Conservation (phyloP, 345 rosid genomes). For the Conringia planisiliqua region DNA sequence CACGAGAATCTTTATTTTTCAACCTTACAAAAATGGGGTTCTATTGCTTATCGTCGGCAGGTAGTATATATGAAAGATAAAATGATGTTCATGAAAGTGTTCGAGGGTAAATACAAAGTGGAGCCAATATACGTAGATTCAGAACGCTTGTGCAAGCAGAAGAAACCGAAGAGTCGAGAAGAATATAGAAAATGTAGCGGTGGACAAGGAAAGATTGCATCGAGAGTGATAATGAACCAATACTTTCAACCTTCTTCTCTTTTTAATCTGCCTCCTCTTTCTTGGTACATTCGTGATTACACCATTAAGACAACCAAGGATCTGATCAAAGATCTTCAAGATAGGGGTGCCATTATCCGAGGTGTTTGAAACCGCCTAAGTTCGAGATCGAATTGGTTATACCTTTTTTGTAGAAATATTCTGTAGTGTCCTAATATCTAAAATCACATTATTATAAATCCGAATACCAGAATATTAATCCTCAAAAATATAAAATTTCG, state of each 20-base stretch:
- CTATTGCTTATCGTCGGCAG: slow-evolving; percentile 18
- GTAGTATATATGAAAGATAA: slow-evolving; percentile 66
- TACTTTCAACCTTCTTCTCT: slow-evolving; percentile 60
- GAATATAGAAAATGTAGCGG: slow-evolving; percentile 60
- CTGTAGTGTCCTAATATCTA: too few relatives aligned
- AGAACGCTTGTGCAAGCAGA: slow-evolving; percentile 52
- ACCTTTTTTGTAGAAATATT: too few relatives aligned
- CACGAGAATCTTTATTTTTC: too few relatives aligned
- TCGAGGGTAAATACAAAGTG: slow-evolving; percentile 68
- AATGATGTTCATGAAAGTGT: slow-evolving; percentile 61
- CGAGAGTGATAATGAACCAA: slow-evolving; percentile 64
- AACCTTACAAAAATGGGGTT: not conserved
- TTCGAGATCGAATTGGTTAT: too few relatives aligned
- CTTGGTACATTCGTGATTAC: slow-evolving; percentile 70
- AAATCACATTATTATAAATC: too few relatives aligned
- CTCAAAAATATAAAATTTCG: too few relatives aligned
- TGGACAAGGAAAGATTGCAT: slow-evolving; percentile 70
- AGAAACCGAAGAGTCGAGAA: slow-evolving; percentile 50
- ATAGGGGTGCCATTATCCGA: too few relatives aligned
- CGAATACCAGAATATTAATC: too few relatives aligned
- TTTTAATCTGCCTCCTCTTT: slow-evolving; percentile 70
- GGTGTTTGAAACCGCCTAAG: too few relatives aligned
- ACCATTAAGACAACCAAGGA: slow-evolving; percentile 58
- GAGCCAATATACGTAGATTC: slow-evolving; percentile 61
- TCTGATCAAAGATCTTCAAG: slow-evolving; percentile 41